Evolutionary conservation across 129 eudicot genomes (phyloP).

Genomic region (Pittosporum tobira): DNA sequence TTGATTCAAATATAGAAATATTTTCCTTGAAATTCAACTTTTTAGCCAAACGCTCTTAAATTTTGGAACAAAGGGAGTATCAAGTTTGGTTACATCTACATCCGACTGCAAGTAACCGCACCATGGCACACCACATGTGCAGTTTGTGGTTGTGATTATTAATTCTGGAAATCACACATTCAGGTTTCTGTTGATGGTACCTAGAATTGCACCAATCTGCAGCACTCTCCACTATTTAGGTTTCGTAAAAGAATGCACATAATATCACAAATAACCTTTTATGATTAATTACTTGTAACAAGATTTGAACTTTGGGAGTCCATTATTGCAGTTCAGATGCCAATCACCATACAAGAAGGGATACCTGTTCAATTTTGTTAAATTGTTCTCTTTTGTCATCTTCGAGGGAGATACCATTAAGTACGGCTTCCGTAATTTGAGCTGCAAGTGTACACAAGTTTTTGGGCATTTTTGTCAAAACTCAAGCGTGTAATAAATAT

Average conservation of each 20-base stretch:
- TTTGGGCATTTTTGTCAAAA: constrained; percentile 7
- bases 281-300: background rate
- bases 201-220: too few relatives aligned
- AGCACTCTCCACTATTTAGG: too few relatives aligned
- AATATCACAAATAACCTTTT: background rate
- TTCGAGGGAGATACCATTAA: constrained; percentile 87
- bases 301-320: background rate
- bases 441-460: constrained; percentile 46
- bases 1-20: too few relatives aligned
- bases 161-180: too few relatives aligned
- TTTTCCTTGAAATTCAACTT: too few relatives aligned
- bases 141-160: too few relatives aligned
- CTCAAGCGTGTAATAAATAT: background rate
- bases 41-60: too few relatives aligned
- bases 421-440: constrained; percentile 88
- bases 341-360: background rate
- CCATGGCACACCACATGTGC: too few relatives aligned
- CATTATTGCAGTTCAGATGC: background rate
- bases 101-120: too few relatives aligned
- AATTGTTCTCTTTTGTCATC: constrained; percentile 85
- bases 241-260: background rate
- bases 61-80: too few relatives aligned
- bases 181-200: too few relatives aligned
- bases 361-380: constrained; percentile 86
- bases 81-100: too few relatives aligned